Conservation (phyloP, 352 stramenopile genomes). For the Proteromonas lacertae region DNA sequence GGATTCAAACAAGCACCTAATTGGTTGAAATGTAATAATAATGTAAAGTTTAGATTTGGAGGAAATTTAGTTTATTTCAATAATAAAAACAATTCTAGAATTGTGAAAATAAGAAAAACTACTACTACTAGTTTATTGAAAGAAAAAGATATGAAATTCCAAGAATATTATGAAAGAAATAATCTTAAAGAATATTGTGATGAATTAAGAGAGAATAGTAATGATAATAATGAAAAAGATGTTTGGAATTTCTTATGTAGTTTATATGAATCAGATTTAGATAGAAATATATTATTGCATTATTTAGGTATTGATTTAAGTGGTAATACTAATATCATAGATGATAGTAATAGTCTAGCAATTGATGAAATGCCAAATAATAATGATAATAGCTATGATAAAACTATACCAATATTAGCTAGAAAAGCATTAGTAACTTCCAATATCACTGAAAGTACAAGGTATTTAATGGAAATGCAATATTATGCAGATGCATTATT, state of each 20-base stretch:
- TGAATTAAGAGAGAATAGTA: conserved; percentile 33
- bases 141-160: conserved; percentile 31
- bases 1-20: conserved; percentile 49
- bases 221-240: conserved; percentile 63
- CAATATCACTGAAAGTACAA: too few relatives aligned
- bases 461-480: conserved; percentile 68
- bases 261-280: too few relatives aligned
- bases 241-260: conserved; percentile 60
- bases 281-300: too few relatives aligned
- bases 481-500: conserved; percentile 80
- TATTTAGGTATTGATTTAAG: too few relatives aligned
- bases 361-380: too few relatives aligned
- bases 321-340: too few relatives aligned
- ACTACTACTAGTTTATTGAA: conserved; percentile 12
- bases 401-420: too few relatives aligned
- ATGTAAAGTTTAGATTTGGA: conserved; percentile 76
- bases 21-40: conserved; percentile 52
- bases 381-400: too few relatives aligned
- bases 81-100: not conserved
- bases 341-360: too few relatives aligned
- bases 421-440: too few relatives aligned
- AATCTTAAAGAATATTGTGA: conserved; percentile 48
- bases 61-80: conserved; percentile 52
- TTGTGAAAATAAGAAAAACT: conserved; percentile 7
- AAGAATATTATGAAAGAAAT: conserved; percentile 33